Percentiles rank a stretch among this genome's conserved stretches.
Conservation (phyloP, 306 rosid genomes). For the Castanopsis chinensis region DNA sequence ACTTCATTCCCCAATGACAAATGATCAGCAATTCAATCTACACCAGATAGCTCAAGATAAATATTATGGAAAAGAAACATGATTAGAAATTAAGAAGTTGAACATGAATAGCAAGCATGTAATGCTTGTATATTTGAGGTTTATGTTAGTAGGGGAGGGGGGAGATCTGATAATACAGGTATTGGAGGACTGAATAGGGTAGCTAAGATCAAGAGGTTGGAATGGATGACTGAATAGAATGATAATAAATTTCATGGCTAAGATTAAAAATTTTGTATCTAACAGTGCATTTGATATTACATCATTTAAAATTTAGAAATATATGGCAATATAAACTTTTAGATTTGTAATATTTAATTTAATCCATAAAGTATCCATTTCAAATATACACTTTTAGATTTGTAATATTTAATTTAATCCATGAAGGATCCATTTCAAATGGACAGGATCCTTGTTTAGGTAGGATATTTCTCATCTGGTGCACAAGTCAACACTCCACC, state of each 20-base stretch:
- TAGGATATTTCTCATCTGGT: background rate
- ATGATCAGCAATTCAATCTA: slow-evolving; percentile 37
- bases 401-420: no score
- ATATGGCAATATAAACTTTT: no score
- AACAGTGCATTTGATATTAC: no score
- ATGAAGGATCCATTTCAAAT: no score
- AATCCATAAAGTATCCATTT: no score
- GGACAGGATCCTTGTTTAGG: background rate
- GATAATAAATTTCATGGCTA: no score
- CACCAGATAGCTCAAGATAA: slow-evolving; percentile 19
- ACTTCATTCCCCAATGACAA: slow-evolving; percentile 20
- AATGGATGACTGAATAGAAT: background rate
- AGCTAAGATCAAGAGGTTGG: background rate
- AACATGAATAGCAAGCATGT: background rate
- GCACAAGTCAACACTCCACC: background rate
- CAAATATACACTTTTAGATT: no score
- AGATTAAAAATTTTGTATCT: no score
- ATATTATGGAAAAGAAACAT: background rate
- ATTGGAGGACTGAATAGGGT: background rate
- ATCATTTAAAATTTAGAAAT: no score
- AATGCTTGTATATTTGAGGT: background rate
- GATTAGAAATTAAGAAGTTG: background rate
- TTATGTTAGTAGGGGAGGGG: background rate
- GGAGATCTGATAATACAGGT: background rate
- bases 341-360: no score